Base-by-base conservation (phyloP, 139 green algal species). In the Chlamydomonas asymmetrica region DNA sequence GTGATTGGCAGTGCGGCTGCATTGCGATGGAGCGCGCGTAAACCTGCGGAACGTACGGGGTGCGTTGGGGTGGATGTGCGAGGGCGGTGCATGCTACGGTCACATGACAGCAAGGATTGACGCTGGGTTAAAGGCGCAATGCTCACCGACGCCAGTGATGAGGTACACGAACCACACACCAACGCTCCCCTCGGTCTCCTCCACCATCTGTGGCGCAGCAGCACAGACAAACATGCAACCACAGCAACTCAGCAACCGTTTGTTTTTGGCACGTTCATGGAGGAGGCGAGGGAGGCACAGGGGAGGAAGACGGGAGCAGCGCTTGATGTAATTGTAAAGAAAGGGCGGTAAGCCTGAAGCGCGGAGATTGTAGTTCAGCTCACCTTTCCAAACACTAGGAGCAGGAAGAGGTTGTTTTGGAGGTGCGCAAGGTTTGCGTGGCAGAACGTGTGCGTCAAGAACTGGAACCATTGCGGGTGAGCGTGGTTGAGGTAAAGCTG, bases 331-430 rank as follows among this genome's bases (percentile, higher is more conserved):
- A n/a, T n/a, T n/a, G n/a, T n/a, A n/a, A n/a, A n/a, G n/a, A n/a
- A n/a, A n/a, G n/a, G n/a, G n/a, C n/a, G n/a, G n/a, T n/a, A n/a
- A n/a, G n/a, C n/a, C n/a, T n/a, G n/a, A n/a, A n/a, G n/a, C n/a
- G n/a, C n/a, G n/a, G n/a, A n/a, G n/a, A n/a, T n/a, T n/a, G n/a
- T n/a, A n/a, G n/a, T n/a, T n/a, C n/a, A n/a, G n/a, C n/a, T n/a
- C 61, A 75, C 65, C 27, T 72, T 78, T 5, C 91, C 91, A 74
- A 95, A 95, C 0, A 92, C 74, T 54, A 86, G 86, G 41, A 95
- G 80, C 57, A 89, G 72, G 77, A 95, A 95, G 13, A 92, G 64
- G 77, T 94, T 94, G 52, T 56, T 73, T 27, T 39, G 80, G 6
- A 93, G 78, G 61, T 94, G 88, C 6, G 20, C 29, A 2, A 49